Conservation (phyloP, 257 asterid species). For the Primulina eburnea region DNA sequence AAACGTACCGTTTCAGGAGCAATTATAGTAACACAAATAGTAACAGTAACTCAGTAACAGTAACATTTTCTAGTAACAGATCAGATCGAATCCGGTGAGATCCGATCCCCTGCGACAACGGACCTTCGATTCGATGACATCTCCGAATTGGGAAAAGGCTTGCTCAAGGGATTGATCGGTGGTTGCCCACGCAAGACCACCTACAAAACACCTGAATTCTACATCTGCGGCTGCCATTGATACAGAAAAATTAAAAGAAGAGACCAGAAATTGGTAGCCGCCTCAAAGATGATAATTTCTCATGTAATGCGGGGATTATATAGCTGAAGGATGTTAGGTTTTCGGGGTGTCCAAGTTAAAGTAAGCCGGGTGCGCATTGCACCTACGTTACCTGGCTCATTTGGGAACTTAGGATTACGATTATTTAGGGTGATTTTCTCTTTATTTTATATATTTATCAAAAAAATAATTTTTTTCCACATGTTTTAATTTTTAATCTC, state of each 20-base stretch:
- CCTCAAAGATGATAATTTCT: neutral
- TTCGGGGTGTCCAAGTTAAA: conserved; percentile 11
- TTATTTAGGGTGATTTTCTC: too few relatives aligned
- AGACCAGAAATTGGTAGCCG: neutral
- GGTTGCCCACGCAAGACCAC: conserved; percentile 95
- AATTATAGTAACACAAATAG: conserved; percentile 50
- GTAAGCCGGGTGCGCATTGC: conserved; percentile 27
- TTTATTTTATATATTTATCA: too few relatives aligned
- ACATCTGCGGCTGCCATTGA: conserved; percentile 57
- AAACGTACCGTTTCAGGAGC: conserved; percentile 79
- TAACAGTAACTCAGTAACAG: conserved; percentile 41
- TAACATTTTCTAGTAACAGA: conserved; percentile 37
- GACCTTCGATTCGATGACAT: conserved; percentile 85
- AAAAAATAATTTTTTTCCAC: too few relatives aligned
- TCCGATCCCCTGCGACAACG: conserved; percentile 64
- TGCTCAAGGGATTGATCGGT: conserved; percentile 57
- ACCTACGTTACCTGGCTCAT: conserved; percentile 7
- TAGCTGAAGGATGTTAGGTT: conserved; percentile 32
- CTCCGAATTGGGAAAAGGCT: conserved; percentile 70
- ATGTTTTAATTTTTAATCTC: too few relatives aligned
- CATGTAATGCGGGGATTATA: conserved; percentile 20
- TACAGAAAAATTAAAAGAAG: neutral
- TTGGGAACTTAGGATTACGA: neutral
- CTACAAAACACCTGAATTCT: conserved; percentile 84
- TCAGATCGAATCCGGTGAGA: conserved; percentile 56